Evolutionary conservation across 192 early-diverging fungal species (phyloP).

Genomic region (Mortierella alpina): DNA sequence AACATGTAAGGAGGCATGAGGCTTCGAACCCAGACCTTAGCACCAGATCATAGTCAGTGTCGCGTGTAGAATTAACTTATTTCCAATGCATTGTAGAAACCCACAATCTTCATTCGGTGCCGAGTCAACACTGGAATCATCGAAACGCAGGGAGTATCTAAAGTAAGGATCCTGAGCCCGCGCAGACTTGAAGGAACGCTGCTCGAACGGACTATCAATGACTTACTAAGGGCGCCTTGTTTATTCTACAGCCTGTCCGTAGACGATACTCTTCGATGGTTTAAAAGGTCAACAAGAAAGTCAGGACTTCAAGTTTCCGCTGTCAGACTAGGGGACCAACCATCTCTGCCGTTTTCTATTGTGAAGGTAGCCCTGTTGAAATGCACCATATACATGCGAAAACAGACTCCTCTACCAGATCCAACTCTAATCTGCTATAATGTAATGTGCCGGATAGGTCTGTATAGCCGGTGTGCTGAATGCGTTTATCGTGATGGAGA

Average conservation of each 20-base stretch:
- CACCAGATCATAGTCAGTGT: too few relatives aligned
- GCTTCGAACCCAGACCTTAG: too few relatives aligned
- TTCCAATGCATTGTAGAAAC: too few relatives aligned
- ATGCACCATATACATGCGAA: not conserved
- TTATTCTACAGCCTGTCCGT: constrained; percentile 18
- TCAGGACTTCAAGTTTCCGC: constrained; percentile 19
- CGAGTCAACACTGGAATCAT: not conserved
- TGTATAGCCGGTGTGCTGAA: constrained; percentile 27
- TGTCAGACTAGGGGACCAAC: constrained; percentile 23
- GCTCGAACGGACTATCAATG: not conserved
- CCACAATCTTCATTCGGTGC: too few relatives aligned
- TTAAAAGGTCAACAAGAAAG: constrained; percentile 13
- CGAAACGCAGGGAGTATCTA: constrained; percentile 22
- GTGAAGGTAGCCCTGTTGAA: constrained; percentile 15
- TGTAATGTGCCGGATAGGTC: constrained; percentile 11
- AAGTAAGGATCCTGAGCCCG: constrained; percentile 13
- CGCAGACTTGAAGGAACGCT: not conserved
- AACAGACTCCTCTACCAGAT: not conserved
- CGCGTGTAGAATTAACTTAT: too few relatives aligned
- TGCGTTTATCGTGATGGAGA: constrained; percentile 38
- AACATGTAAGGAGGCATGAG: not conserved
- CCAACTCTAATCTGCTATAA: not conserved
- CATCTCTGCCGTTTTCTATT: constrained; percentile 23
- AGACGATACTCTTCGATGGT: constrained; percentile 44
- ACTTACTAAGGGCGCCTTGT: not conserved